Evolutionary conservation across 495 filamentous ascomycete species (phyloP).

Genomic region (Articulospora tetracladia): DNA sequence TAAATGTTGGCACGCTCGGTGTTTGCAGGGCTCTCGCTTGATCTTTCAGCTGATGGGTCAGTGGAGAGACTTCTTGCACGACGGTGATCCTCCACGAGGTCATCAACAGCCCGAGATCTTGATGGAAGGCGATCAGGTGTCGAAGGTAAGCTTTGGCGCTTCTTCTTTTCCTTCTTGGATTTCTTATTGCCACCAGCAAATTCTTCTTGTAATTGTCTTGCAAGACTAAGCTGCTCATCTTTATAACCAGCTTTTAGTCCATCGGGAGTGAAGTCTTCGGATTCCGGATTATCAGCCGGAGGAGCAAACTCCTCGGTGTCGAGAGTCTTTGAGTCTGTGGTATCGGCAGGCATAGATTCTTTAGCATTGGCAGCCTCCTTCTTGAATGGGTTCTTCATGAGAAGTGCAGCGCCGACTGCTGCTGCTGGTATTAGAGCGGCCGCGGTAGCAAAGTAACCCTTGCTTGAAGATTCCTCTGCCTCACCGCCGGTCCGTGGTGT

Average conservation of each 20-base stretch:
- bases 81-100: slow-evolving; percentile 10
- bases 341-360: neutral
- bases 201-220: slow-evolving; percentile 28
- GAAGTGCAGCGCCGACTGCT: neutral
- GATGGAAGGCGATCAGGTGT: slow-evolving; percentile 29
- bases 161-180: slow-evolving; percentile 41
- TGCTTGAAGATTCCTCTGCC: slow-evolving; percentile 1
- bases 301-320: neutral
- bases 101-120: slow-evolving; percentile 25
- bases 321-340: no score
- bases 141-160: slow-evolving; percentile 16
- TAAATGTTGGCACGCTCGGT: slow-evolving; percentile 17
- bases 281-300: neutral
- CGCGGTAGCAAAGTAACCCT: slow-evolving; percentile 14
- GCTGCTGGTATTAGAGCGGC: neutral
- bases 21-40: neutral
- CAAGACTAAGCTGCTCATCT: slow-evolving; percentile 19
- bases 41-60: slow-evolving; percentile 11
- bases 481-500: slow-evolving; percentile 7
- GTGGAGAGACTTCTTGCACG: slow-evolving; percentile 24
- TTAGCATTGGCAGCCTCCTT: neutral
- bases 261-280: slow-evolving; percentile 9
- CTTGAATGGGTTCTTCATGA: neutral
- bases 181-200: slow-evolving; percentile 30
- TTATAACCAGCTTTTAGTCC: slow-evolving; percentile 21